These are phyloP conservation scores for Malus fusca DNA, from an alignment of 306 rosid genomes.

Conservation along the genomic window DNA sequence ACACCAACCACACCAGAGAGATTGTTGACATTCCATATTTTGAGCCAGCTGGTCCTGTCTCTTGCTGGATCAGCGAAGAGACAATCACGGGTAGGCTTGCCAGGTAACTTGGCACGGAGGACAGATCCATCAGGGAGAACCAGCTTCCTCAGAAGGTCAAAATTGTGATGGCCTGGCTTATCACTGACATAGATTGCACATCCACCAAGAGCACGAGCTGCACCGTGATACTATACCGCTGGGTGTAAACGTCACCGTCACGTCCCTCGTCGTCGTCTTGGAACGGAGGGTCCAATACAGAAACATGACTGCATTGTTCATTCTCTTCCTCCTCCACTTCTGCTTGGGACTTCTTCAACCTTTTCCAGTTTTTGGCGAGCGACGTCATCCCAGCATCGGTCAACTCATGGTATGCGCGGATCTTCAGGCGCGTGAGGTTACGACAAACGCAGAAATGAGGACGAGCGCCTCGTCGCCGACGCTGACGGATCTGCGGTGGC, in stretches of 20 bases:
- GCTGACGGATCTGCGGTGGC: too few relatives aligned
- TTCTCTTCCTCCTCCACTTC: too few relatives aligned
- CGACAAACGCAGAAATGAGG: too few relatives aligned
- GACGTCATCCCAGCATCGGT: too few relatives aligned
- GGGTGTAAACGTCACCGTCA: constrained; percentile 89
- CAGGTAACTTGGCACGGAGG: constrained; percentile 86
- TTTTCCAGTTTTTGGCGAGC: too few relatives aligned
- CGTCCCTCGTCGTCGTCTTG: too few relatives aligned
- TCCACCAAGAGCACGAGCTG: constrained; percentile 97
- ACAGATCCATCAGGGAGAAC: constrained; percentile 96
- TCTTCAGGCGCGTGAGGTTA: too few relatives aligned
- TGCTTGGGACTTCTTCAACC: too few relatives aligned
- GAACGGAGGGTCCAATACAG: too few relatives aligned
- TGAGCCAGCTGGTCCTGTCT: constrained; percentile 86
- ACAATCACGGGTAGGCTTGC: constrained; percentile 82
- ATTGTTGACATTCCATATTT: constrained; percentile 90
- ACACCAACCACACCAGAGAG: constrained; percentile 90
- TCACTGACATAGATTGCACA: constrained; percentile 96
- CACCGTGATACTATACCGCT: constrained; percentile 88
- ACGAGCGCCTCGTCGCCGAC: too few relatives aligned
- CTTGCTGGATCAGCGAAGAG: constrained; percentile 89
- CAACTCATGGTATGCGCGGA: too few relatives aligned
- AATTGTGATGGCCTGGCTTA: constrained; percentile 90
- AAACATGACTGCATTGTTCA: too few relatives aligned
- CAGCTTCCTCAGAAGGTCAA: constrained; percentile 78